These are phyloP conservation scores for Chaetoceros tenuissimus DNA, from an alignment of 108 stramenopile genomes.

Conservation along the genomic window DNA sequence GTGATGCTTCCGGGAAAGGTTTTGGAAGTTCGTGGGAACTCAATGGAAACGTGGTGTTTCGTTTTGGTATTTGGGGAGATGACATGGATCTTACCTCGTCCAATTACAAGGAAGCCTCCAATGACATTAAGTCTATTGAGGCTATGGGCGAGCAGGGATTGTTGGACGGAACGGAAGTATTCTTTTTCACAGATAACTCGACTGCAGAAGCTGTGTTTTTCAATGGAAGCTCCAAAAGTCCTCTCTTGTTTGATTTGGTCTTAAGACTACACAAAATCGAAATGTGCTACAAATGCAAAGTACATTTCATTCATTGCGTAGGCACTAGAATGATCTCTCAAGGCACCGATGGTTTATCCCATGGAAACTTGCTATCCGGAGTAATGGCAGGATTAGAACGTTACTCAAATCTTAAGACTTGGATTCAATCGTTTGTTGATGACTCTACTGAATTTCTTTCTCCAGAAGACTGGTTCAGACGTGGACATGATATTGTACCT, in stretches of 20 bases:
- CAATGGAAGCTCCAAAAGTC: slow-evolving; percentile 23
- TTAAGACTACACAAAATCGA: slow-evolving; percentile 18
- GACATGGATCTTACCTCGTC: slow-evolving; percentile 4
- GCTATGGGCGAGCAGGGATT: not conserved
- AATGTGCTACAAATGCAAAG: slow-evolving; percentile 1
- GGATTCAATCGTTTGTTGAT: slow-evolving; percentile 2
- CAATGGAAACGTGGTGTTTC: not conserved
- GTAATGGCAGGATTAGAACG: slow-evolving; percentile 20
- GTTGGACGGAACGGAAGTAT: slow-evolving; percentile 17
- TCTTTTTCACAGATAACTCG: slow-evolving; percentile 32
- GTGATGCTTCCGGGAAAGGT: slow-evolving; percentile 30
- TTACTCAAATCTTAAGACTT: slow-evolving; percentile 11
- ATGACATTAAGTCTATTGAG: slow-evolving; percentile 14
- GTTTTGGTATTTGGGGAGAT: slow-evolving; percentile 8
- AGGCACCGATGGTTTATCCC: slow-evolving; percentile 27
- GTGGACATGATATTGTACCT: not conserved
- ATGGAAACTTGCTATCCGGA: slow-evolving; percentile 16
- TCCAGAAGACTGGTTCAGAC: not conserved
- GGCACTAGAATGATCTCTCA: slow-evolving; percentile 31
- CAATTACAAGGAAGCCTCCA: slow-evolving; percentile 12
- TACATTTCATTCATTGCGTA: slow-evolving; percentile 16
- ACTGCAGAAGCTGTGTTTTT: slow-evolving; percentile 24
- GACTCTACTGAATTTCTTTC: not conserved
- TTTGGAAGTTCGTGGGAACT: slow-evolving; percentile 20
- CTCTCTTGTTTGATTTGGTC: slow-evolving; percentile 17